Conservation (phyloP, 768 basidiomycete genomes). For the Pisolithus microcarpus region DNA sequence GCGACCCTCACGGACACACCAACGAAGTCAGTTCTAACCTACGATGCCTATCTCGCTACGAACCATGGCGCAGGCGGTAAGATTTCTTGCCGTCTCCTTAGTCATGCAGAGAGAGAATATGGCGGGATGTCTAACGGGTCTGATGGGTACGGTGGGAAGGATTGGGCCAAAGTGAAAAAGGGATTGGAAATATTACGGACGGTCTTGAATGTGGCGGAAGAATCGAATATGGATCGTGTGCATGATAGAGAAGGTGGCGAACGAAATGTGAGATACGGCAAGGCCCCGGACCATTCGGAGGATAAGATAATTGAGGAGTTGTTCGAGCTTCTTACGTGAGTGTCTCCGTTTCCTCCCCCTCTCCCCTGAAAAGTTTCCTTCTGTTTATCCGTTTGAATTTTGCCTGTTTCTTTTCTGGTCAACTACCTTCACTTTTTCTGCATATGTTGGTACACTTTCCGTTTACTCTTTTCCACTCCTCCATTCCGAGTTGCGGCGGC, state of each 20-base stretch:
- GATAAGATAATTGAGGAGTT: constrained; percentile 48
- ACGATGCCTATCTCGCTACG: constrained; percentile 53
- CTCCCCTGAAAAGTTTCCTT: not conserved
- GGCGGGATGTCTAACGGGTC: constrained; percentile 73
- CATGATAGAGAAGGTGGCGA: too few species aligned
- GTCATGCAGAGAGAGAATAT: constrained; percentile 38
- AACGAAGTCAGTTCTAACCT: constrained; percentile 33
- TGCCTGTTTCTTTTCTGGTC: not conserved
- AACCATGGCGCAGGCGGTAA: constrained; percentile 65
- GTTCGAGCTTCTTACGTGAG: constrained; percentile 66
- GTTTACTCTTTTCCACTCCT: not conserved
- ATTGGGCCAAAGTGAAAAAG: constrained; percentile 70
- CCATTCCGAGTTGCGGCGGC: too few species aligned
- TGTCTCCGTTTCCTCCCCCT: constrained; percentile 16
- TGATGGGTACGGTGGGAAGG: constrained; percentile 50
- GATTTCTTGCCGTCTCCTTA: constrained; percentile 49
- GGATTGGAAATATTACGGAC: constrained; percentile 31
- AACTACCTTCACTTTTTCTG: not conserved
- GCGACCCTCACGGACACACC: not conserved
- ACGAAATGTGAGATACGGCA: too few species aligned
- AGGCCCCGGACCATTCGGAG: constrained; percentile 34
- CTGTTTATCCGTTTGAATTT: not conserved
- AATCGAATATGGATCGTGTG: not conserved
- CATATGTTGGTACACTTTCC: not conserved
- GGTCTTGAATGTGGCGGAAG: not conserved